Percentiles rank a stretch among this genome's conserved stretches.
Conservation (phyloP, 176 grass and related monocot species). For the Cenchrus americanus region DNA sequence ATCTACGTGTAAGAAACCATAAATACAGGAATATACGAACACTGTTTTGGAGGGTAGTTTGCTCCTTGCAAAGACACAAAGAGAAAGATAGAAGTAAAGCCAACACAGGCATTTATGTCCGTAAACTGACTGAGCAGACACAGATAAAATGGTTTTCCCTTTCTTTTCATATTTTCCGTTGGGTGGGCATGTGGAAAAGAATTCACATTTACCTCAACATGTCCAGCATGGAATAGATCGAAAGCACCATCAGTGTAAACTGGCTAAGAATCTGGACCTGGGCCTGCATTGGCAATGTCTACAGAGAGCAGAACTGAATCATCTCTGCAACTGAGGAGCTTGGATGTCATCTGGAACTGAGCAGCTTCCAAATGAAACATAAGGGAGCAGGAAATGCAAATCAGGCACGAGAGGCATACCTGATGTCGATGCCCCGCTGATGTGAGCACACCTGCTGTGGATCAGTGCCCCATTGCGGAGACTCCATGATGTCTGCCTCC, state of each 20-base stretch:
- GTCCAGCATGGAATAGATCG: conserved; percentile 96
- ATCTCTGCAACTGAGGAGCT: too few relatives aligned
- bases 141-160: background rate
- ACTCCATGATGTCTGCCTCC: too few relatives aligned
- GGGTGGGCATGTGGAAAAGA: background rate
- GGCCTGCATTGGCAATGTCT: conserved; percentile 60
- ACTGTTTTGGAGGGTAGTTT: conserved; percentile 10
- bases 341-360: too few relatives aligned
- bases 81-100: background rate
- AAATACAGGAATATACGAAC: conserved; percentile 35
- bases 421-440: too few relatives aligned
- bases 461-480: too few relatives aligned
- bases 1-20: conserved; percentile 63
- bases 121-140: background rate
- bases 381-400: too few relatives aligned
- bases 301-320: background rate
- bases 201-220: conserved; percentile 81
- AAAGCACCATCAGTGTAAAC: conserved; percentile 97
- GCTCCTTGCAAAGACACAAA: background rate
- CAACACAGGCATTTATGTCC: background rate
- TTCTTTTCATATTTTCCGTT: background rate
- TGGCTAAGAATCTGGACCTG: conserved; percentile 82
- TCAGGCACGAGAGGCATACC: too few relatives aligned
- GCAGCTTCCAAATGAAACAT: too few relatives aligned
- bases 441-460: too few relatives aligned